Evolutionary conservation across 805 yeast species (phyloP), one percentile per base, ranked within the genome.

Genomic region (Hanseniaspora taiwanica): DNA sequence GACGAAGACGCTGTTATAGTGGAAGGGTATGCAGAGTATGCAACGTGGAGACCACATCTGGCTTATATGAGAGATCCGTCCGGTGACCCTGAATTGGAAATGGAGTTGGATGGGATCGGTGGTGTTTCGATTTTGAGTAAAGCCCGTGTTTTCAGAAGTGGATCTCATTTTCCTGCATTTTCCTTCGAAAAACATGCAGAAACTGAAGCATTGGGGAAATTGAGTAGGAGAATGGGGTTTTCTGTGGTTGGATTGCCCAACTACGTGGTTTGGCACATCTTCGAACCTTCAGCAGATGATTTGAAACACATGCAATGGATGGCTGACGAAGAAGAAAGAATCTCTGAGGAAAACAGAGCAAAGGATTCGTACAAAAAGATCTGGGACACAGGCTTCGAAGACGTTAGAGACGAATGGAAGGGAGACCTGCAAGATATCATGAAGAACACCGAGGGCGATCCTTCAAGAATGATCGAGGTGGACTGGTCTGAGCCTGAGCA

Each of bases 31-130:
- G 93, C 85, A 19, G 98, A 89, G 63, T 91, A 85, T 59, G 94
- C 94, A 34, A 89, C 98, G 2, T 89, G 97, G 96, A 72, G 98
- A 61, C 94, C 96, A 2, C 97, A 89, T 62, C 68, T 89, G 48
- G 97, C 97, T 1, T 89, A 91, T 55, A 69, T 89, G 57, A 70
- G 97, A 50, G 96, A 87, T 53, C 95, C 96, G 2, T 78, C 82
- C 53, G 98, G 97, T 19, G 93, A 86, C 60, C 89, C 93, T 5
- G 89, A 83, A 55, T 89, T 80, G 35, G 94, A 85, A 55, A 80
- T 89, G 81, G 87, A 80, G 42, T 66, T 89, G 46, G 97, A 89
- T 60, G 98, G 98, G 40, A 86, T 89, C 50, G 98, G 98, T 20
- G 98, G 97, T 48, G 98, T 89, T 35, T 84, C 96, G 1, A 86